Conservation (phyloP, 2,329 filamentous ascomycete species). For the Hymenoscyphus fructigenus region DNA sequence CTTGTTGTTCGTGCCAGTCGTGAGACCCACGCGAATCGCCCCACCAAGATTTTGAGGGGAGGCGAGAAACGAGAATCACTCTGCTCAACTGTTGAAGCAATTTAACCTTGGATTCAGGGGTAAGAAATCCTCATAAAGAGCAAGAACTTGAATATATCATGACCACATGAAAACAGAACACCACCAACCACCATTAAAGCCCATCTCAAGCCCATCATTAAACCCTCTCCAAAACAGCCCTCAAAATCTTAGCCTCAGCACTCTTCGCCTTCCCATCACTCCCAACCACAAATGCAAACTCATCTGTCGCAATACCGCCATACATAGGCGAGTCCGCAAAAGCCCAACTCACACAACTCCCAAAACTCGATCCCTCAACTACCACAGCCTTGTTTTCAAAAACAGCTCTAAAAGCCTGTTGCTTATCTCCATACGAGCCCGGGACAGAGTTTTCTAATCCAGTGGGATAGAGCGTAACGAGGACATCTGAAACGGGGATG, state of each 20-base stretch:
- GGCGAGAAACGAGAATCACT: no score
- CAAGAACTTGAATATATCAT: neutral
- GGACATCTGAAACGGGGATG: neutral
- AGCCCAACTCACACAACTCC: slow-evolving; percentile 5
- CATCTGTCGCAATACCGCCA: slow-evolving; percentile 35
- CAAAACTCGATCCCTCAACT: neutral
- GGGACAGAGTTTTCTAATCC: neutral
- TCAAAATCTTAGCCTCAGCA: neutral
- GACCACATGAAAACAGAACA: neutral
- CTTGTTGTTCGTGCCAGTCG: no score
- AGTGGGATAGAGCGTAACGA: slow-evolving; percentile 7
- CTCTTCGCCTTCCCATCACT: slow-evolving; percentile 12
- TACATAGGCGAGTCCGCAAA: neutral
- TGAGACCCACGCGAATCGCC: no score
- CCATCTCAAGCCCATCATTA: neutral
- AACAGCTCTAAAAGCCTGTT: neutral
- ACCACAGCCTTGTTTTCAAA: neutral
- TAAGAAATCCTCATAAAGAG: neutral
- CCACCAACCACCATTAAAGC: neutral
- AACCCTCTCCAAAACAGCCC: neutral
- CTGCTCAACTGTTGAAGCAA: no score
- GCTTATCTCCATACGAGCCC: neutral
- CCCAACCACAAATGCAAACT: slow-evolving; percentile 13
- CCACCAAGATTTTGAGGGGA: no score
- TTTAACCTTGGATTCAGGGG: neutral